Percentiles rank a stretch among this genome's conserved stretches.
phyloP scores from a whole-genome alignment of 768 basidiomycete genomes.

The Suillus luteus region DNA sequence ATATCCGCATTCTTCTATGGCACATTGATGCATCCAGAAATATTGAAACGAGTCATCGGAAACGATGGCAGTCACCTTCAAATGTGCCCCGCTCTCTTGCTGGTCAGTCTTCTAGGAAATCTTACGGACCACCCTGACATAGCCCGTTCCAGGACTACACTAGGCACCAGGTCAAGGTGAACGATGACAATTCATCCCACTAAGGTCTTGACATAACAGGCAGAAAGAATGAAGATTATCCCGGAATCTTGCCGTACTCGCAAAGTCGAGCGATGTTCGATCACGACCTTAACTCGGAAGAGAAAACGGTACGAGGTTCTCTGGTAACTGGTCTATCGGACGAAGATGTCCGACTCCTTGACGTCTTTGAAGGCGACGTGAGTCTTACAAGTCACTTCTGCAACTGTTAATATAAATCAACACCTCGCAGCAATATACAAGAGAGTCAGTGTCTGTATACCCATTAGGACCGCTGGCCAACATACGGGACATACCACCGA shows the following conservation, averaged over 20 bases:
- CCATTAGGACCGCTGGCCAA: conserved; percentile 49
- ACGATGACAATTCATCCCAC: neutral
- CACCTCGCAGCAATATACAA: conserved; percentile 68
- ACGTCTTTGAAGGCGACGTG: conserved; percentile 82
- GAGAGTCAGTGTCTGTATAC: conserved; percentile 54
- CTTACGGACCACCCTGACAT: conserved; percentile 4
- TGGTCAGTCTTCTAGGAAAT: conserved; percentile 45
- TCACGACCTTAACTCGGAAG: conserved; percentile 55
- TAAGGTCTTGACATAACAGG: conserved; percentile 12
- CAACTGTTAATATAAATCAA: neutral
- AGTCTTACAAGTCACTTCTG: conserved; percentile 24
- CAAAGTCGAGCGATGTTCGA: conserved; percentile 50
- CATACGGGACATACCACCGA: conserved; percentile 26
- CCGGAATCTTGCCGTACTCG: conserved; percentile 70
- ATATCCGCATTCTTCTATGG: conserved; percentile 82
- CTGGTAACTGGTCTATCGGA: conserved; percentile 72
- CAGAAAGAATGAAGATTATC: conserved; percentile 71
- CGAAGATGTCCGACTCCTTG: conserved; percentile 66
- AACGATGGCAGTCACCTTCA: conserved; percentile 64
- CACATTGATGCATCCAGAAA: conserved; percentile 84
- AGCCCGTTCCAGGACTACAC: conserved; percentile 62
- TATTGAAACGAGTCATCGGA: conserved; percentile 74
- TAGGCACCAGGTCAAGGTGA: conserved; percentile 75
- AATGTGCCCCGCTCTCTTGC: conserved; percentile 73
- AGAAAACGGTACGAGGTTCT: conserved; percentile 75